Evolutionary conservation across 768 basidiomycete species (phyloP).

Genomic region (Fibroporia radiculosa): DNA sequence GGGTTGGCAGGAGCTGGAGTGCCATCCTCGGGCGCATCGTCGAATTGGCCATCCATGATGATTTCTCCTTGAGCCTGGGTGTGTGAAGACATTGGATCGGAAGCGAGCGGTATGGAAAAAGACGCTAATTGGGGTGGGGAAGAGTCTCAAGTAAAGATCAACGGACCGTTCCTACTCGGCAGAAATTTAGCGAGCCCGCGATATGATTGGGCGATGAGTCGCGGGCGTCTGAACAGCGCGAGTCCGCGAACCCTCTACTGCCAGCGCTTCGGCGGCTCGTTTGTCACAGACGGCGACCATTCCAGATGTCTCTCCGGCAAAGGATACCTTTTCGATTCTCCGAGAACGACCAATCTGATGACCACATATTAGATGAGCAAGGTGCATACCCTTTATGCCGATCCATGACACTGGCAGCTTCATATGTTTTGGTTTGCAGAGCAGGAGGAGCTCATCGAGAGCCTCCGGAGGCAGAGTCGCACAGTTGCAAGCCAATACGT

Average conservation of each 20-base stretch:
- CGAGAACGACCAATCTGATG: slow-evolving; percentile 12
- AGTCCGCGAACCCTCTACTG: neutral
- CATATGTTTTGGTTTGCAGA: slow-evolving; percentile 7
- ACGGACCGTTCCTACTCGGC: neutral
- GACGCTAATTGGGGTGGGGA: no score
- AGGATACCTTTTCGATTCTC: slow-evolving; percentile 17
- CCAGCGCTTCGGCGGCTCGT: neutral
- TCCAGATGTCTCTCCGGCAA: slow-evolving; percentile 5
- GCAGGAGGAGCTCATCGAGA: slow-evolving; percentile 21
- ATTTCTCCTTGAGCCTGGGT: slow-evolving; percentile 7
- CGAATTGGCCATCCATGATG: slow-evolving; percentile 49
- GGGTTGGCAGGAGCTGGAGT: slow-evolving; percentile 8
- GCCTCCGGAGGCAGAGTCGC: slow-evolving; percentile 12
- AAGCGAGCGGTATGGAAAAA: neutral
- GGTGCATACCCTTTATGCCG: slow-evolving; percentile 7
- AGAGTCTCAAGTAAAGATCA: neutral
- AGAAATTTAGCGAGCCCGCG: neutral
- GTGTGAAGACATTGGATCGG: slow-evolving; percentile 1
- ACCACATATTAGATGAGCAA: slow-evolving; percentile 21
- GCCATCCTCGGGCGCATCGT: slow-evolving; percentile 43
- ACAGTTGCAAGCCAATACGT: slow-evolving; percentile 12
- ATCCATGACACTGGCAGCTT: neutral
- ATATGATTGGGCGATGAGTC: neutral
- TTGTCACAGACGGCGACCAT: neutral
- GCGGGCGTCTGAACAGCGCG: no score